phyloP scores from a whole-genome alignment of 2,329 filamentous ascomycete species.

The Ophiocordyceps camponoti-rufipedis region DNA sequence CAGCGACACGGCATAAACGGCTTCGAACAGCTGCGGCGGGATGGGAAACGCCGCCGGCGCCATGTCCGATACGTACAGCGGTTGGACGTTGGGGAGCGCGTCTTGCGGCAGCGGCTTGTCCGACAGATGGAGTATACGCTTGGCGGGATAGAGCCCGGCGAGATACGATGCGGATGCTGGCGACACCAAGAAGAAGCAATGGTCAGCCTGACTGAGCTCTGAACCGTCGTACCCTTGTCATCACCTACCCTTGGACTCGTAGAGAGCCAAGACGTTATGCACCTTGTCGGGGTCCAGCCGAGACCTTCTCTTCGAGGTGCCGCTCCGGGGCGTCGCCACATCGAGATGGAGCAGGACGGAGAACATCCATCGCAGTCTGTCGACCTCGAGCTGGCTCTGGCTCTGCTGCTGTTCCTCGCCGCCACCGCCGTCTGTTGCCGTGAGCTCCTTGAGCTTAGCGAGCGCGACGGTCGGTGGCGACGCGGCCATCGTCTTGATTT shows the following conservation, averaged over 20 bases:
- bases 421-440: background rate
- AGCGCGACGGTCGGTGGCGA: constrained; percentile 4
- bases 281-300: background rate
- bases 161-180: constrained; percentile 31
- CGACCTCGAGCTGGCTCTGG: constrained; percentile 7
- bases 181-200: background rate
- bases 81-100: constrained; percentile 20
- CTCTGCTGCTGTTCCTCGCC: background rate
- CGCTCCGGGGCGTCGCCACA: constrained; percentile 6
- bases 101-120: constrained; percentile 18
- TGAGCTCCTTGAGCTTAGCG: constrained; percentile 4
- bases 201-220: too few relatives aligned
- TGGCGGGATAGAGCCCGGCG: constrained; percentile 21
- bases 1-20: constrained; percentile 34
- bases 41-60: constrained; percentile 18
- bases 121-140: constrained; percentile 28
- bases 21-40: constrained; percentile 24
- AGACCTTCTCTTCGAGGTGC: background rate
- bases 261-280: constrained; percentile 26
- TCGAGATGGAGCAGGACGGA: constrained; percentile 32
- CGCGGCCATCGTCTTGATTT: constrained; percentile 3
- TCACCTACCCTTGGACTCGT: constrained; percentile 28
- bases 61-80: constrained; percentile 19
- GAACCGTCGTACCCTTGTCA: background rate
- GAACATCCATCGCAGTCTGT: constrained; percentile 32